Conservation (phyloP, 2,329 filamentous ascomycete species). For the Fusarium graminum region DNA sequence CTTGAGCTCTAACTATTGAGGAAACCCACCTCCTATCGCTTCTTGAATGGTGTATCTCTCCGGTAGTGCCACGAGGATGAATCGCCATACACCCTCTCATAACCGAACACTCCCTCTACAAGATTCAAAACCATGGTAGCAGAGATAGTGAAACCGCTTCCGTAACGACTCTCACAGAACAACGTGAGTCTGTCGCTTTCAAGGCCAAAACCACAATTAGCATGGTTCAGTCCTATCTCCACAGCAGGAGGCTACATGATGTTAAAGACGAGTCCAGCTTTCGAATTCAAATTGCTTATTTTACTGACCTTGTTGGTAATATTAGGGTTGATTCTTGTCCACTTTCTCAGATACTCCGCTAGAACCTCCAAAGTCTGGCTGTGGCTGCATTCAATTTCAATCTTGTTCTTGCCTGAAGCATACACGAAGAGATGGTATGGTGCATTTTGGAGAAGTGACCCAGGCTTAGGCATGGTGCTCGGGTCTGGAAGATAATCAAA, state of each 20-base stretch:
- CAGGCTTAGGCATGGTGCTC: conserved; percentile 59
- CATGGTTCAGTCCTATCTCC: conserved; percentile 59
- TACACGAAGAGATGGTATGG: conserved; percentile 63
- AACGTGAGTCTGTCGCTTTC: conserved; percentile 60
- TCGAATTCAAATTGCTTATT: too few species aligned
- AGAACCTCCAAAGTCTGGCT: conserved; percentile 60
- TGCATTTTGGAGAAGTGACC: conserved; percentile 61
- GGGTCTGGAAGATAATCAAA: conserved; percentile 57
- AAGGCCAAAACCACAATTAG: conserved; percentile 59
- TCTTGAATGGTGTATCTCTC: conserved; percentile 38
- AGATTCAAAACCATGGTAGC: conserved; percentile 60
- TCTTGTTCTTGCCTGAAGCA: conserved; percentile 45
- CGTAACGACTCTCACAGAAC: conserved; percentile 52
- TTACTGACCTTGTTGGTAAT: conserved; percentile 52
- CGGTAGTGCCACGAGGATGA: conserved; percentile 47
- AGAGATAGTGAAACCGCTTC: conserved; percentile 53
- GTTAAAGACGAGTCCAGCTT: neutral
- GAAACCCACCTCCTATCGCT: neutral
- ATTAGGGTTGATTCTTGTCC: conserved; percentile 60
- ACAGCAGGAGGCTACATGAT: conserved; percentile 57
- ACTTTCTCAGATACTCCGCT: conserved; percentile 61
- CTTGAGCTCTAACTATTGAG: neutral
- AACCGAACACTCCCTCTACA: conserved; percentile 63
- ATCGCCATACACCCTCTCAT: conserved; percentile 49
- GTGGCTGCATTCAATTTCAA: conserved; percentile 64